Percentiles rank a stretch among this genome's conserved stretches.
These are phyloP conservation scores for Coniochaeta ligniaria DNA, from an alignment of 2,329 filamentous ascomycete species.

Conservation along the genomic window DNA sequence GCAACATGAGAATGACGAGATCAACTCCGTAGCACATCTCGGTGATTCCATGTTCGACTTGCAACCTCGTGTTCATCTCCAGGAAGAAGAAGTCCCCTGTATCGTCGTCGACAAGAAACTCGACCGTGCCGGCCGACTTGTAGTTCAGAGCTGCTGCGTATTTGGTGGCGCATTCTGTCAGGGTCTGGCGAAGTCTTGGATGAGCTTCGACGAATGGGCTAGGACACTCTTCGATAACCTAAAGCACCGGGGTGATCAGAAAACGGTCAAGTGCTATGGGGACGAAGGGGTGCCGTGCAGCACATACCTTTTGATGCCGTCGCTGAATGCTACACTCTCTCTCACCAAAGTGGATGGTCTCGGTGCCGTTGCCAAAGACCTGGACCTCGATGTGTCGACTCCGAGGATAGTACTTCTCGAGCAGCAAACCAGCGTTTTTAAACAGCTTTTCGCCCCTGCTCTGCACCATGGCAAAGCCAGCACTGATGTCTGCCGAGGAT, in stretches of 20 bases:
- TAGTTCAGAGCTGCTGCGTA: slow-evolving; percentile 3
- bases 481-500: slow-evolving; percentile 19
- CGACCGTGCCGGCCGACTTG: slow-evolving; percentile 6
- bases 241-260: too few relatives aligned
- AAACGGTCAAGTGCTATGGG: too few relatives aligned
- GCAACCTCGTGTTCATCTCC: slow-evolving; percentile 10
- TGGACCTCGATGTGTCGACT: slow-evolving; percentile 61
- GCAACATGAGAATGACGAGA: too few relatives aligned
- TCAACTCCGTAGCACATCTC: too few relatives aligned
- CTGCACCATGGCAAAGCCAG: slow-evolving; percentile 42
- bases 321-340: slow-evolving; percentile 57
- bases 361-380: slow-evolving; percentile 51
- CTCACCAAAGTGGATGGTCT: slow-evolving; percentile 50
- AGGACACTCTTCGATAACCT: slow-evolving; percentile 60
- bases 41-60: too few relatives aligned
- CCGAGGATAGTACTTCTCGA: slow-evolving; percentile 53
- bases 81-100: slow-evolving; percentile 6
- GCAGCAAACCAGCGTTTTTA: slow-evolving; percentile 48
- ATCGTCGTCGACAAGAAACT: slow-evolving; percentile 5
- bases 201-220: slow-evolving; percentile 42
- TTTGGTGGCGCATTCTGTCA: too few relatives aligned
- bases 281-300: too few relatives aligned
- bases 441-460: slow-evolving; percentile 46
- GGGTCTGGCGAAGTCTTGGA: too few relatives aligned
- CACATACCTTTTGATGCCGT: slow-evolving; percentile 57